These are phyloP conservation scores for Thozetella sp. DNA, from an alignment of 495 filamentous ascomycete genomes.

Conservation along the genomic window DNA sequence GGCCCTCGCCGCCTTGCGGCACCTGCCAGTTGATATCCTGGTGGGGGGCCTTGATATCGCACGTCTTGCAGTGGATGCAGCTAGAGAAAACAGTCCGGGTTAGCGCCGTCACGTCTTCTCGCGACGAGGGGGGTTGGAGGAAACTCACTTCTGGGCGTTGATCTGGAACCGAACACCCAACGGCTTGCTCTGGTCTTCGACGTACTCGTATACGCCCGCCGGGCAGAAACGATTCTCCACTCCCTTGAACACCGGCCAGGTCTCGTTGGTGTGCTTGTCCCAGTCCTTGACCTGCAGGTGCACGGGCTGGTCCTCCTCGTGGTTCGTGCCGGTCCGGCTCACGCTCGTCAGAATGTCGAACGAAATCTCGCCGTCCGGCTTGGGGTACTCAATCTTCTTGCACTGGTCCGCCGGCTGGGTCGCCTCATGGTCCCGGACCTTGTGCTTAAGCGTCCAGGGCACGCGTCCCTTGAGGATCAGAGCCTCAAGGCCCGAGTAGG, in stretches of 20 bases:
- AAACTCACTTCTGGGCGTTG: slow-evolving; percentile 91
- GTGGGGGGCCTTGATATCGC: slow-evolving; percentile 94
- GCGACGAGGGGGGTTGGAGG: slow-evolving; percentile 1
- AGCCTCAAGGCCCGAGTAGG: slow-evolving; percentile 93
- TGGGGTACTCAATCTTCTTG: slow-evolving; percentile 92
- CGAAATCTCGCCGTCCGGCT: slow-evolving; percentile 89
- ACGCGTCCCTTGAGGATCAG: slow-evolving; percentile 80
- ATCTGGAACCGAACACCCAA: slow-evolving; percentile 95
- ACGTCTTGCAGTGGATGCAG: slow-evolving; percentile 99
- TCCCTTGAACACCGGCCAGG: slow-evolving; percentile 88
- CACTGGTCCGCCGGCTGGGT: slow-evolving; percentile 81
- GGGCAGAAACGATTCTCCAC: slow-evolving; percentile 98
- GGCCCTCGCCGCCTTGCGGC: slow-evolving; percentile 93
- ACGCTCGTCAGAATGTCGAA: slow-evolving; percentile 97
- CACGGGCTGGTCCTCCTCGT: slow-evolving; percentile 98
- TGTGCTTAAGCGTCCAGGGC: slow-evolving; percentile 94
- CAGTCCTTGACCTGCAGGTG: slow-evolving; percentile 94
- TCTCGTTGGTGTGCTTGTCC: slow-evolving; percentile 80
- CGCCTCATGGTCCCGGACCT: slow-evolving; percentile 68
- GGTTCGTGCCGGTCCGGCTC: slow-evolving; percentile 92
- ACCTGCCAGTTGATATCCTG: slow-evolving; percentile 98
- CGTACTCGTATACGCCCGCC: slow-evolving; percentile 98
- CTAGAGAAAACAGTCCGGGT: slow-evolving; percentile 39
- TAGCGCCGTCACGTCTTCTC: neutral
- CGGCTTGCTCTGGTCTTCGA: slow-evolving; percentile 83